These are phyloP conservation scores for Hypoxylon lienhwacheense DNA, from an alignment of 495 filamentous ascomycete species.

Conservation along the genomic window DNA sequence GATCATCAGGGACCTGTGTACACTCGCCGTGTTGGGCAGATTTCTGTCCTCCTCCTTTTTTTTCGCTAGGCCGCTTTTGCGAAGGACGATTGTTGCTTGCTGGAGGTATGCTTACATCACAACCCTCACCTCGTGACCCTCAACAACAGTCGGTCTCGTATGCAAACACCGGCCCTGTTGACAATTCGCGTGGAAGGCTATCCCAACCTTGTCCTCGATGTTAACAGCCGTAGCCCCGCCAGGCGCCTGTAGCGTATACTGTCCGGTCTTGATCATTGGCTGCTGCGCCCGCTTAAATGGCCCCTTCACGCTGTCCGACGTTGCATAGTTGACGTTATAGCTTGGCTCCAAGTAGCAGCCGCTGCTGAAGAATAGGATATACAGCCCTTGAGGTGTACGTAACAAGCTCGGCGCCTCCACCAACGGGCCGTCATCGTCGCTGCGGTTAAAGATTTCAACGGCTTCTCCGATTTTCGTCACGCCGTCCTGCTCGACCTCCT, in stretches of 20 bases:
- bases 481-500: constrained; percentile 56
- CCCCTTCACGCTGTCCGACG: constrained; percentile 44
- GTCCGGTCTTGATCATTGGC: constrained; percentile 46
- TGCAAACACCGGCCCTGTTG: constrained; percentile 45
- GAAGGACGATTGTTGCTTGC: not conserved
- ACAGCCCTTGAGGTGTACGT: constrained; percentile 46
- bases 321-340: constrained; percentile 60
- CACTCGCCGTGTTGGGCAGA: too few species aligned
- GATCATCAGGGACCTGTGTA: too few species aligned
- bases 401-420: constrained; percentile 63
- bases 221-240: constrained; percentile 53
- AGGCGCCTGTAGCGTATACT: constrained; percentile 51
- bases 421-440: constrained; percentile 57
- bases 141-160: constrained; percentile 10
- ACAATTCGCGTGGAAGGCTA: constrained; percentile 59
- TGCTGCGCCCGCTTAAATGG: constrained; percentile 48
- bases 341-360: constrained; percentile 52
- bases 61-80: not conserved
- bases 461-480: constrained; percentile 54
- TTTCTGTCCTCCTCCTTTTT: too few species aligned
- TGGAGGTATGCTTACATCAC: constrained; percentile 6
- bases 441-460: constrained; percentile 59
- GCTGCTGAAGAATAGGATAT: constrained; percentile 63
- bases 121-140: constrained; percentile 20
- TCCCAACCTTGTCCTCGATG: constrained; percentile 46